phyloP scores from a whole-genome alignment of 371 early-diverging fungal genomes.

The Rhizopus sp. region DNA sequence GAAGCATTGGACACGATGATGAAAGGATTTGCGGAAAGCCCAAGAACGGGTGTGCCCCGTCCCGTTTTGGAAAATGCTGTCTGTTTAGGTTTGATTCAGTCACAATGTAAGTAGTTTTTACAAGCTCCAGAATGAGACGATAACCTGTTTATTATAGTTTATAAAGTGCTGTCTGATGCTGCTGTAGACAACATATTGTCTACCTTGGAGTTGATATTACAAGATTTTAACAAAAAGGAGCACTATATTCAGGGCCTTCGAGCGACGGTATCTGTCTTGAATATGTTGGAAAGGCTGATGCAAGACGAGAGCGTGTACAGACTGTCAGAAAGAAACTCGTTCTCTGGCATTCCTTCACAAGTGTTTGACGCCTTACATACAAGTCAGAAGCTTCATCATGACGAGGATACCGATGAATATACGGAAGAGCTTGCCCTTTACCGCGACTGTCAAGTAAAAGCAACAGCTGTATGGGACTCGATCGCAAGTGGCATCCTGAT shows the following conservation, averaged over 20 bases:
- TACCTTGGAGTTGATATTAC: conserved; percentile 4
- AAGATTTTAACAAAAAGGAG: conserved; percentile 21
- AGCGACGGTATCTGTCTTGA: conserved; percentile 20
- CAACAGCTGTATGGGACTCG: conserved; percentile 26
- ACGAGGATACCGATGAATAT: conserved; percentile 15
- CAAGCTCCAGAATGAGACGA: neutral
- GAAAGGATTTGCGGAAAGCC: neutral
- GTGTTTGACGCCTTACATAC: conserved; percentile 39
- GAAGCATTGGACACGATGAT: conserved; percentile 12
- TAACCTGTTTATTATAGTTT: conserved; percentile 7
- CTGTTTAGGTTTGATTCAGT: conserved; percentile 12
- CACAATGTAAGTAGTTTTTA: conserved; percentile 16
- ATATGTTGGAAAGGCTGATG: conserved; percentile 13
- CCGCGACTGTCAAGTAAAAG: neutral
- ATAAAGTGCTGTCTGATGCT: conserved; percentile 11
- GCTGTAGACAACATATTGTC: neutral
- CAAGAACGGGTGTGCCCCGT: conserved; percentile 7
- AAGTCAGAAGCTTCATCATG: conserved; percentile 9
- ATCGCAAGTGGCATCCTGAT: conserved; percentile 8
- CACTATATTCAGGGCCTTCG: conserved; percentile 11
- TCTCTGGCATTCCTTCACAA: conserved; percentile 6
- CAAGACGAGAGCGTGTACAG: neutral
- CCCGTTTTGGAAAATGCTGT: conserved; percentile 21
- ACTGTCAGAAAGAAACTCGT: neutral
- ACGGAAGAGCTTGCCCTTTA: conserved; percentile 9